These are phyloP conservation scores for Parascedosporium putredinis DNA, from an alignment of 2,329 filamentous ascomycete genomes.

Conservation along the genomic window DNA sequence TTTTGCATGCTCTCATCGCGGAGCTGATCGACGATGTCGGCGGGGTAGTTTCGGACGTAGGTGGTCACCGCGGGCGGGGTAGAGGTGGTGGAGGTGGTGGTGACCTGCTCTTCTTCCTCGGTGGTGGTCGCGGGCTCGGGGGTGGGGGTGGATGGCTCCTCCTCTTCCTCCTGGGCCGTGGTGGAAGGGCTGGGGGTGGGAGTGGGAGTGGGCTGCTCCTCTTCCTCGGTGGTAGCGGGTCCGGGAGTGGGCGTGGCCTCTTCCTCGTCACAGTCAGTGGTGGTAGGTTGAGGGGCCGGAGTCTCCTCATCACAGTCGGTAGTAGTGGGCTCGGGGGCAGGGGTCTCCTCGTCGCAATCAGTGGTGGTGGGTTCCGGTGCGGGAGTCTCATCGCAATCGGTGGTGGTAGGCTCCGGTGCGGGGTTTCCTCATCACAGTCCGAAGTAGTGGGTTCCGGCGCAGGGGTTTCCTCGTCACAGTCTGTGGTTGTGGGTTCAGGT, in stretches of 20 bases:
- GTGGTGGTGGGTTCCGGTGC: no score
- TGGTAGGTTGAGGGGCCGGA: not conserved
- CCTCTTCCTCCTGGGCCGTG: not conserved
- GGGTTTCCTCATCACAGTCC: not conserved
- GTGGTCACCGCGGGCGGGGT: not conserved
- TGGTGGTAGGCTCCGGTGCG: no score
- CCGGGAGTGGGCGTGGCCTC: not conserved
- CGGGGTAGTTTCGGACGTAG: slow-evolving; percentile 9
- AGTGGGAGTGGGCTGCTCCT: not conserved
- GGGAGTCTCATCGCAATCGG: no score
- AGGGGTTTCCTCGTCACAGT: not conserved
- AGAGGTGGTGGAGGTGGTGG: not conserved
- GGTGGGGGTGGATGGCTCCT: not conserved
- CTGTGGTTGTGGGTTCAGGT: not conserved
- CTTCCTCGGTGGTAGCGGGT: not conserved
- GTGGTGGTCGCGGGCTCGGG: not conserved
- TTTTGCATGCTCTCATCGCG: slow-evolving; percentile 11
- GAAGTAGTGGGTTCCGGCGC: not conserved
- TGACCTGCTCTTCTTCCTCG: not conserved
- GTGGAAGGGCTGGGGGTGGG: not conserved
- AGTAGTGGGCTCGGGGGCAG: not conserved
- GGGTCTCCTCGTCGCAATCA: no score
- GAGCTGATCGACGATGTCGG: slow-evolving; percentile 11
- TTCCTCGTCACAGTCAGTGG: not conserved
- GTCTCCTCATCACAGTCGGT: slow-evolving; percentile 1